phyloP scores from a whole-genome alignment of 2,329 filamentous ascomycete genomes.

The Sarocladium brachiariae region DNA sequence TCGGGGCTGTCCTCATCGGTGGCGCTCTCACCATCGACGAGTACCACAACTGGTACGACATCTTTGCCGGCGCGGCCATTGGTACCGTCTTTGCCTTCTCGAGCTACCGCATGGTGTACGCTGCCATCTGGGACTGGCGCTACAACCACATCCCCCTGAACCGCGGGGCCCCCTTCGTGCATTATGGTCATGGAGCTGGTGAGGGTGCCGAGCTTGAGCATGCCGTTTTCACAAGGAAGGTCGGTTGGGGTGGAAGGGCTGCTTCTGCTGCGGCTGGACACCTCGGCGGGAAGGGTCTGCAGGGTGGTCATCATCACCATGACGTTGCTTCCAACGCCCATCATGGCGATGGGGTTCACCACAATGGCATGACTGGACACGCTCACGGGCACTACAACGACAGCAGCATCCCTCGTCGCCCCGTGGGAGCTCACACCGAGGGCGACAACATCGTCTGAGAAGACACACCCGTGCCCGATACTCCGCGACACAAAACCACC shows the following conservation, averaged over 20 bases:
- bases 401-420: conserved; percentile 5
- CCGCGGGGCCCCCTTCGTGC: conserved; percentile 48
- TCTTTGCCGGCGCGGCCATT: conserved; percentile 59
- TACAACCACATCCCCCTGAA: conserved; percentile 59
- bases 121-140: conserved; percentile 60
- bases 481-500: background rate
- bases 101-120: conserved; percentile 61
- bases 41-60: conserved; percentile 70
- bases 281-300: conserved; percentile 1
- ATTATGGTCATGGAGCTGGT: conserved; percentile 29
- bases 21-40: conserved; percentile 66
- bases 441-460: conserved; percentile 6
- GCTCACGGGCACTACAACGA: conserved; percentile 1
- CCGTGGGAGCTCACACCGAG: conserved; percentile 1
- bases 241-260: conserved; percentile 46
- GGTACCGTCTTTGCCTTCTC: conserved; percentile 60
- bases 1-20: conserved; percentile 61
- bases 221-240: conserved; percentile 51
- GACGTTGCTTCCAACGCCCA: conserved; percentile 1
- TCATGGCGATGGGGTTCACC: background rate
- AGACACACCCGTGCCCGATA: background rate
- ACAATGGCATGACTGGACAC: background rate
- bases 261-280: background rate
- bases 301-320: background rate
- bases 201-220: conserved; percentile 41